These are phyloP conservation scores for Dendrocalamus latiflorus DNA, from an alignment of 202 grass and related monocot genomes.

Conservation along the genomic window DNA sequence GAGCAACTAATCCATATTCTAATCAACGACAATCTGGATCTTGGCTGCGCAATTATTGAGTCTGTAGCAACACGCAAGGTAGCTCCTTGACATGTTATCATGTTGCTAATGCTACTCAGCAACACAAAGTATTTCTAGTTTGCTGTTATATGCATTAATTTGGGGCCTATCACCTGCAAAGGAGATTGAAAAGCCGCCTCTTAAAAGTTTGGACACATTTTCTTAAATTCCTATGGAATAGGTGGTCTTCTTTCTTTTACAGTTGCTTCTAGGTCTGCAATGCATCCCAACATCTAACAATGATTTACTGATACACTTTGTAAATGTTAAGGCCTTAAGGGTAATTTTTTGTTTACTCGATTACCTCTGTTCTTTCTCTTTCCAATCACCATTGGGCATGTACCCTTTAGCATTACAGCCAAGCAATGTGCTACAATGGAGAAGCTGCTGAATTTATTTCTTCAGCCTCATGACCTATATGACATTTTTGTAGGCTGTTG, in stretches of 20 bases:
- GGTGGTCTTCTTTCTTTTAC: background rate
- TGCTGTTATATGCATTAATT: background rate
- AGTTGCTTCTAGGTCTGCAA: conserved; percentile 1
- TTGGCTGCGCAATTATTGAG: conserved; percentile 79
- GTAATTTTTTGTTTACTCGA: background rate
- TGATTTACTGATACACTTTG: background rate
- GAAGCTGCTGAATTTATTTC: background rate
- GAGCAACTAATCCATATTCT: conserved; percentile 69
- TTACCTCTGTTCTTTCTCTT: background rate
- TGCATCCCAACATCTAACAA: background rate
- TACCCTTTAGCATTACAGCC: background rate
- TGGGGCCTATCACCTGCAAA: background rate
- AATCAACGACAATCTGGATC: conserved; percentile 78
- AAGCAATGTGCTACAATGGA: background rate
- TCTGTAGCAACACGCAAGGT: conserved; percentile 68
- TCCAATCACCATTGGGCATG: background rate
- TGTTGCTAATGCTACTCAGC: background rate
- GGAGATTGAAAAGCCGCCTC: background rate
- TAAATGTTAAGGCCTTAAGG: background rate
- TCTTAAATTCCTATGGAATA: background rate
- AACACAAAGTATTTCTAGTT: background rate
- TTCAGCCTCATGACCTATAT: background rate
- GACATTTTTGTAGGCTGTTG: conserved; percentile 48
- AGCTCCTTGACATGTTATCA: conserved; percentile 9
- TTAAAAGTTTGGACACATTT: background rate